Percentiles rank a stretch among this genome's conserved stretches.
phyloP scores from a whole-genome alignment of 2,329 filamentous ascomycete species.

The Coniosporium tulheliwenetii region DNA sequence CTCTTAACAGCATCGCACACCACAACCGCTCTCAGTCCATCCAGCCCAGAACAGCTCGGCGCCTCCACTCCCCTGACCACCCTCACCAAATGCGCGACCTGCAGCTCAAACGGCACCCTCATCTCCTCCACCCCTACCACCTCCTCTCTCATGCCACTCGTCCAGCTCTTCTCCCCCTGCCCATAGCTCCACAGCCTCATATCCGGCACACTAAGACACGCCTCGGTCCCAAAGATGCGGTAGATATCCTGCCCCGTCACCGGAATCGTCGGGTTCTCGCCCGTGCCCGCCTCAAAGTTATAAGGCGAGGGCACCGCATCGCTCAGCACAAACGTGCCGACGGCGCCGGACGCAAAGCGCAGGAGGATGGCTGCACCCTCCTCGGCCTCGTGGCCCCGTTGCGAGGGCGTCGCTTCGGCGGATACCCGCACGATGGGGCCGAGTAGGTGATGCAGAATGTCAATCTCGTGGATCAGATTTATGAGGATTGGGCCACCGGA shows the following conservation, averaged over 20 bases:
- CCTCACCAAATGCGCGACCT: constrained; percentile 34
- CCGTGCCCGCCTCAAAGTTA: constrained; percentile 41
- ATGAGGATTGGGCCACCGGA: constrained; percentile 37
- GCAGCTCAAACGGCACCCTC: constrained; percentile 34
- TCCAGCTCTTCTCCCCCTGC: constrained; percentile 26
- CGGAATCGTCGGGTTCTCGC: constrained; percentile 41
- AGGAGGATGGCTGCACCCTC: constrained; percentile 41
- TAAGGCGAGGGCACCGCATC: constrained; percentile 37
- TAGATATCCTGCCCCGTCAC: constrained; percentile 30
- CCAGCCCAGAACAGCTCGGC: constrained; percentile 32
- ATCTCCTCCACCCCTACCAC: constrained; percentile 14
- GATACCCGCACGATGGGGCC: constrained; percentile 36
- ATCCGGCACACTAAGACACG: constrained; percentile 37
- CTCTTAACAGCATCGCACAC: constrained; percentile 36
- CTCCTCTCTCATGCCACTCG: constrained; percentile 17
- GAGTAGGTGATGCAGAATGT: constrained; percentile 40
- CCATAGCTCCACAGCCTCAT: constrained; percentile 34
- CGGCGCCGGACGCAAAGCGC: constrained; percentile 36
- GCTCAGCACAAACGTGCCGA: constrained; percentile 40
- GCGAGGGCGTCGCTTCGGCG: constrained; percentile 30
- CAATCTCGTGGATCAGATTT: constrained; percentile 46
- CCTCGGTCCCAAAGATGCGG: constrained; percentile 38
- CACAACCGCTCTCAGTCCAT: constrained; percentile 34
- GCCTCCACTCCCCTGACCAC: constrained; percentile 28
- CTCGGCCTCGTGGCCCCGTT: constrained; percentile 33